phyloP scores from a whole-genome alignment of 345 rosid species.

The Orychophragmus violaceus region DNA sequence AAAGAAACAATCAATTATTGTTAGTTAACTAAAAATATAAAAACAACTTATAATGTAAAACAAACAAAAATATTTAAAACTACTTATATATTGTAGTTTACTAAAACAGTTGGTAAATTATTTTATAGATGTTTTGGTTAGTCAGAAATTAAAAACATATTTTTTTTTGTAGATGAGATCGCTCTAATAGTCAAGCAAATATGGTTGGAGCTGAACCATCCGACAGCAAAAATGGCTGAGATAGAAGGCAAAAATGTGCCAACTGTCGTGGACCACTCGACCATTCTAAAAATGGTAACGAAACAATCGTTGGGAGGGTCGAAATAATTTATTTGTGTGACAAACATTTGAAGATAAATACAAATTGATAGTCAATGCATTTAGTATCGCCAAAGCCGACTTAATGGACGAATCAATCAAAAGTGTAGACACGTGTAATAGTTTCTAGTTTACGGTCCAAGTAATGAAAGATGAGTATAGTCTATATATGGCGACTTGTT shows the following conservation, averaged over 20 bases:
- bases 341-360: neutral
- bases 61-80: too few species aligned
- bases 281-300: conserved; percentile 12
- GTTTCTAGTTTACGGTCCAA: neutral
- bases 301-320: neutral
- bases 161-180: neutral
- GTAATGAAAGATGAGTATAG: conserved; percentile 15
- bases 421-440: conserved; percentile 20
- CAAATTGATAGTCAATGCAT: conserved; percentile 20
- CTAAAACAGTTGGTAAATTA: too few species aligned
- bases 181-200: conserved; percentile 6
- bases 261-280: conserved; percentile 21
- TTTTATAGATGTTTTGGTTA: too few species aligned
- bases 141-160: too few species aligned
- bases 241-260: conserved; percentile 11
- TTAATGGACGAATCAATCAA: conserved; percentile 4
- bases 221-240: conserved; percentile 14
- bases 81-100: too few species aligned
- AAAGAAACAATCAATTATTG: too few species aligned
- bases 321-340: neutral
- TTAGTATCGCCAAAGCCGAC: conserved; percentile 13
- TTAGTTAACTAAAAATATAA: too few species aligned
- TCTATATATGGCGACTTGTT: conserved; percentile 15
- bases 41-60: too few species aligned
- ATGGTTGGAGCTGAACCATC: conserved; percentile 24